These are phyloP conservation scores for Entomortierella chlamydospora DNA, from an alignment of 192 early-diverging fungal species.

Conservation along the genomic window DNA sequence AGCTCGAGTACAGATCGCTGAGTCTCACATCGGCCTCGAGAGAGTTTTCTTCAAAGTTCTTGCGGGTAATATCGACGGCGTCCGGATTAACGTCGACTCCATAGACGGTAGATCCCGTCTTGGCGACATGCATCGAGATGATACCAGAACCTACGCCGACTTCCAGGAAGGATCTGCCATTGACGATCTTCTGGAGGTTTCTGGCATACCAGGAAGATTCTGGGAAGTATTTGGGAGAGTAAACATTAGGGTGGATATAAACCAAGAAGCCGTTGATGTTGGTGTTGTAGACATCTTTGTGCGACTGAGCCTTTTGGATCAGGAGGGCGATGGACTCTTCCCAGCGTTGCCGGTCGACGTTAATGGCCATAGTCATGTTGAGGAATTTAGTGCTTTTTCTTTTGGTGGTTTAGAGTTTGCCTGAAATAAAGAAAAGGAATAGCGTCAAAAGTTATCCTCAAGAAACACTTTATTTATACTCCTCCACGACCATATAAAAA, in stretches of 20 bases:
- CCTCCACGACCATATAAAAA: too few relatives aligned
- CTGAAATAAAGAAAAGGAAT: too few relatives aligned
- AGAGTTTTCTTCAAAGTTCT: conserved; percentile 4
- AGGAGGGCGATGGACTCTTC: not conserved
- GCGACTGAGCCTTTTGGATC: not conserved
- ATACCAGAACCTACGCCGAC: conserved; percentile 14
- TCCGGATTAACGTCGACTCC: conserved; percentile 19
- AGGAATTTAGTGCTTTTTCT: not conserved
- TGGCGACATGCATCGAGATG: conserved; percentile 1
- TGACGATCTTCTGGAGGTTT: not conserved
- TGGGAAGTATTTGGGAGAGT: conserved; percentile 17
- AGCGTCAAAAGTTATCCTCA: too few relatives aligned
- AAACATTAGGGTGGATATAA: conserved; percentile 10
- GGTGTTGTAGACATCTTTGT: not conserved
- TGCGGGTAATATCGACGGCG: not conserved
- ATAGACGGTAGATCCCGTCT: not conserved
- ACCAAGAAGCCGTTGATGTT: not conserved
- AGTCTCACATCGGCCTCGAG: conserved; percentile 8
- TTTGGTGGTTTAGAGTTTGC: not conserved
- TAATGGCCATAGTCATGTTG: not conserved
- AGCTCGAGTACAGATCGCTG: conserved; percentile 8
- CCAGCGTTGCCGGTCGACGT: not conserved
- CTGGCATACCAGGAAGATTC: conserved; percentile 22
- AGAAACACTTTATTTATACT: too few relatives aligned
- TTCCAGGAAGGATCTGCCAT: conserved; percentile 10